Evolutionary conservation across 306 rosid species (phyloP).

Genomic region (Dryas alaskensis): DNA sequence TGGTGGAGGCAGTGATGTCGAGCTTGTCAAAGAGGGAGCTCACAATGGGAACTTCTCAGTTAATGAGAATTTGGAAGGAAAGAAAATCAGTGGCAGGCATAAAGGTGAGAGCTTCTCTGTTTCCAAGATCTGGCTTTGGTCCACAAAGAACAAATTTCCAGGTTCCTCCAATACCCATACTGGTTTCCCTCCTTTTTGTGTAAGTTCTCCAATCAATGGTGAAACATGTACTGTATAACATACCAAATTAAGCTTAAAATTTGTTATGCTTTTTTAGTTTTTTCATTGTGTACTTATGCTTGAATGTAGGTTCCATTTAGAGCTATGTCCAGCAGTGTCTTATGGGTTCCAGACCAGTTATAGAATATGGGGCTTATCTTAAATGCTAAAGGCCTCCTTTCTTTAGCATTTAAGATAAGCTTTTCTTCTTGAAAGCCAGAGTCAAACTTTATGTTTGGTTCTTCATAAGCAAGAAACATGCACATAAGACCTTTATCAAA

Average conservation of each 20-base stretch:
- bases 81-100: slow-evolving; percentile 45
- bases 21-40: slow-evolving; percentile 16
- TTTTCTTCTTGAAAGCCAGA: background rate
- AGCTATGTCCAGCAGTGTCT: background rate
- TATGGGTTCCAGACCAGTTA: background rate
- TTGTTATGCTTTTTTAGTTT: background rate
- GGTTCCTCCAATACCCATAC: slow-evolving; percentile 37
- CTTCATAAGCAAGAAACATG: slow-evolving; percentile 12
- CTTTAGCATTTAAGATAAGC: background rate
- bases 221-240: slow-evolving; percentile 6
- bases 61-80: slow-evolving; percentile 48
- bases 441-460: background rate
- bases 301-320: background rate
- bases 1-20: slow-evolving; percentile 2
- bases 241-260: background rate
- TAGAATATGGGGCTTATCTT: background rate
- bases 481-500: background rate
- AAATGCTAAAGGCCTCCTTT: background rate
- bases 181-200: slow-evolving; percentile 31
- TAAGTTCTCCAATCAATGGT: slow-evolving; percentile 14
- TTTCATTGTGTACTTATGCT: background rate
- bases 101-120: slow-evolving; percentile 87
- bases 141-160: slow-evolving; percentile 47
- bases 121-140: slow-evolving; percentile 95
- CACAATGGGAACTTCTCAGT: slow-evolving; percentile 8